Evolutionary conservation across 1,139 yeast genomes (phyloP), one percentile per base, ranked within the genome.

Genomic region (Yamadazyma buinensis): DNA sequence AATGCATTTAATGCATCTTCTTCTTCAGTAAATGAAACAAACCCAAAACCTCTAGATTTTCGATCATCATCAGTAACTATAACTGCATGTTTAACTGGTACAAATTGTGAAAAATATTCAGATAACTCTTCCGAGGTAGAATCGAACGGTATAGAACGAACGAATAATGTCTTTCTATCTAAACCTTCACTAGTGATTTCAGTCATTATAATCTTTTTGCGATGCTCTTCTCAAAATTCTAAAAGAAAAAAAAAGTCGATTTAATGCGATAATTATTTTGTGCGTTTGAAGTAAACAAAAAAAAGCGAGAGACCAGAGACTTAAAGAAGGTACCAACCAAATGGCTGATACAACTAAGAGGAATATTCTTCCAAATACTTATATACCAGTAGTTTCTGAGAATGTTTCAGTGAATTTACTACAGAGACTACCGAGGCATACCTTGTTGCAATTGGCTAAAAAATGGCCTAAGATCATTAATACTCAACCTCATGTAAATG

Each of bases 51-150:
- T 58, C 94, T 75, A 5, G 95, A 85, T 32, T 76, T 66, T 32
- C 84, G 76, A 31, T 83, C 78, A 11, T 72, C 67, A 55, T 92
- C 96, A 30, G 72, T 84, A 17, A 94, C 98, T 33, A 92, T 76
- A 33, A 88, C 94, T 4, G 97, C 95, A 60, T 92, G 98, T 60
- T 84, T 88, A 11, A 92, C 95, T 4, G 98, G 98, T 1, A 87
- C 94, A 59, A 88, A 83, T 44, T 87, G 87, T 1, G 97, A 84
- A 54, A 92, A 92, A 61, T 72, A 87, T 47, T 83, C 85, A 1
- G 92, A 74, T 33, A 88, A 69, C 49, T 87, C 81, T 39, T 87
- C 95, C 18, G 82, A 77, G 1, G 94, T 83, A 6, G 90, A 95
- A 34, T 77, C 83, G 41, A 71, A 67, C 1, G 97, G 97, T 34